Conservation (phyloP, 108 stramenopile species). For the Cylindrotheca closterium region DNA sequence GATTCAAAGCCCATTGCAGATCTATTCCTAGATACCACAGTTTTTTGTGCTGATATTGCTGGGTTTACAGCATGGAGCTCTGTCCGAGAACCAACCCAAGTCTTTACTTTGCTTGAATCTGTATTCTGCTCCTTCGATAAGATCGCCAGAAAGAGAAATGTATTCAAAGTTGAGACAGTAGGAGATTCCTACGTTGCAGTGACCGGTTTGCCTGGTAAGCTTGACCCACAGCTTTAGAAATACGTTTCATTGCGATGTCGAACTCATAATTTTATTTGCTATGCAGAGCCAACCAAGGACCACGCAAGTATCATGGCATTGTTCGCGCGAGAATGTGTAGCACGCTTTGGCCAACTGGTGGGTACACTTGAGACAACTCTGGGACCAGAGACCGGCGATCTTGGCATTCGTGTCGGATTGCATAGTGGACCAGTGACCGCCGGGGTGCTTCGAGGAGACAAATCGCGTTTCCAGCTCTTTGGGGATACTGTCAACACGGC, state of each 20-base stretch:
- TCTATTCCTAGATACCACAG: not conserved
- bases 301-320: conserved; percentile 14
- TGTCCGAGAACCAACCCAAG: not conserved
- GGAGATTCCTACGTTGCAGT: conserved; percentile 40
- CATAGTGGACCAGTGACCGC: no score
- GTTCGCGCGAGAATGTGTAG: conserved; percentile 7
- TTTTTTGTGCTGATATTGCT: not conserved
- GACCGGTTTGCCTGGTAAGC: no score
- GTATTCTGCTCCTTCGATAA: conserved; percentile 49
- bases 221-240: no score
- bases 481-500: conserved; percentile 35
- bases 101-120: conserved; percentile 35
- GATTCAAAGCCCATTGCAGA: no score
- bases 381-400: conserved; percentile 16
- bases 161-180: no score
- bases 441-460: no score
- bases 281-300: conserved; percentile 9
- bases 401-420: no score
- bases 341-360: not conserved
- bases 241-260: no score
- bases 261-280: not conserved
- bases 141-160: conserved; percentile 31
- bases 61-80: not conserved
- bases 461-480: no score
- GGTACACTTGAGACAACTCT: conserved; percentile 11